Evolutionary conservation across 805 yeast genomes (phyloP).

Genomic region (Sungouiella thailandica): DNA sequence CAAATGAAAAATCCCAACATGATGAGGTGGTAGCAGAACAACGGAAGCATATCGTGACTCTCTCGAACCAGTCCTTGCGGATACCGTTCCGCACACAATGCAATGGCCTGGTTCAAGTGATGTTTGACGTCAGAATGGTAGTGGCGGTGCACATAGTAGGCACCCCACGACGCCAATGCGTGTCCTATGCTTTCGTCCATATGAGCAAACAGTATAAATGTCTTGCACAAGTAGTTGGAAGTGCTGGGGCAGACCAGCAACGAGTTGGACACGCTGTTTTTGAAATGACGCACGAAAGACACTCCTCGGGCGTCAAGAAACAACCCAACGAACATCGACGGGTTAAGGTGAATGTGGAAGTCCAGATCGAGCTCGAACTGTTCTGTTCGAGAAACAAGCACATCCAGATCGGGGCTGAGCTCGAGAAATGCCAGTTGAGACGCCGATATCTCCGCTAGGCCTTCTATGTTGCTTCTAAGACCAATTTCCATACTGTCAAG

Average conservation of each 20-base stretch:
- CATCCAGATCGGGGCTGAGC: neutral
- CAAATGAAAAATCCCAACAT: slow-evolving; percentile 18
- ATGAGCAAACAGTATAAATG: slow-evolving; percentile 50
- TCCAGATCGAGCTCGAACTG: no score
- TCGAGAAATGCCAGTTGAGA: neutral
- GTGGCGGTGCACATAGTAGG: slow-evolving; percentile 20
- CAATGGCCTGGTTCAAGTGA: slow-evolving; percentile 12
- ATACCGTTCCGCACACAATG: slow-evolving; percentile 5
- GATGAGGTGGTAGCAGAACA: slow-evolving; percentile 20
- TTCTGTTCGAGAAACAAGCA: no score
- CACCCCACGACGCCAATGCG: slow-evolving; percentile 60
- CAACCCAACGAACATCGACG: slow-evolving; percentile 2
- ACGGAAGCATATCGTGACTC: neutral
- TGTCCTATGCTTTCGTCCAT: slow-evolving; percentile 45
- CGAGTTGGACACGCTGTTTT: slow-evolving; percentile 15
- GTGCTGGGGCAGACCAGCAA: slow-evolving; percentile 16
- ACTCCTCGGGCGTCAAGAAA: slow-evolving; percentile 18
- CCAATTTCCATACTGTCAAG: no score
- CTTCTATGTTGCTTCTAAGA: no score
- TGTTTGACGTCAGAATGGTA: neutral
- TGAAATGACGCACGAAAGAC: slow-evolving; percentile 16
- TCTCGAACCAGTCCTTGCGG: neutral
- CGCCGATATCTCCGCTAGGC: no score
- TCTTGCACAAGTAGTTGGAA: slow-evolving; percentile 46
- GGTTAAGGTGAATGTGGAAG: no score